Percentiles rank a stretch among this genome's conserved stretches.
phyloP scores from a whole-genome alignment of 2,329 filamentous ascomycete species.

The Falciphora oryzae region DNA sequence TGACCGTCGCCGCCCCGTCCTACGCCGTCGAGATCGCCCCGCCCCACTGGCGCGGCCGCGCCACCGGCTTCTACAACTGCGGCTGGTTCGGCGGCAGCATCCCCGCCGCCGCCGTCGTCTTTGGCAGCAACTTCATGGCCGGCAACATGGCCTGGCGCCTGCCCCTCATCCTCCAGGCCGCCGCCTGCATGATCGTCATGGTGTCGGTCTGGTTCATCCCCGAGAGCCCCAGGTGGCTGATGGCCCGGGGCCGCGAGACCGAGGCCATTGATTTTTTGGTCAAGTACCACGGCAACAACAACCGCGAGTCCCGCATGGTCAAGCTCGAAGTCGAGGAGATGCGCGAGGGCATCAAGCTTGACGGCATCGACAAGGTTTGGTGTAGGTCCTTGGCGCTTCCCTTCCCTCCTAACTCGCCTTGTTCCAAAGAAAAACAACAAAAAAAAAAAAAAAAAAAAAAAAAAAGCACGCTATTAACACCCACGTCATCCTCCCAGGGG shows the following conservation, averaged over 20 bases:
- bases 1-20: constrained; percentile 42
- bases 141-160: constrained; percentile 44
- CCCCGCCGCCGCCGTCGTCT: constrained; percentile 43
- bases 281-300: constrained; percentile 38
- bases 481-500: not conserved
- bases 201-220: constrained; percentile 32
- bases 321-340: constrained; percentile 37
- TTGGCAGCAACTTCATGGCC: constrained; percentile 37
- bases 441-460: too few species aligned
- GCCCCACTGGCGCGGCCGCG: constrained; percentile 44
- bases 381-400: constrained; percentile 12
- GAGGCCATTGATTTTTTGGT: constrained; percentile 35
- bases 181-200: constrained; percentile 36
- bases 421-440: too few species aligned
- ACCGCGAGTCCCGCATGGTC: constrained; percentile 32
- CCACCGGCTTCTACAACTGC: constrained; percentile 45
- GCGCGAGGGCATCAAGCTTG: constrained; percentile 34
- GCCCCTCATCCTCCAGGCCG: constrained; percentile 40
- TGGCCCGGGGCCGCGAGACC: constrained; percentile 33
- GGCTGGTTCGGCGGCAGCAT: constrained; percentile 48
- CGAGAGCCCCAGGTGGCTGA: constrained; percentile 36
- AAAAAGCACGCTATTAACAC: not conserved
- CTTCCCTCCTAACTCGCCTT: too few species aligned
- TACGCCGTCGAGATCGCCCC: constrained; percentile 42
- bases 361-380: constrained; percentile 38